Evolutionary conservation across 768 basidiomycete species (phyloP), one percentile per base, ranked within the genome.

Genomic region (Leccinum fibrillosum): DNA sequence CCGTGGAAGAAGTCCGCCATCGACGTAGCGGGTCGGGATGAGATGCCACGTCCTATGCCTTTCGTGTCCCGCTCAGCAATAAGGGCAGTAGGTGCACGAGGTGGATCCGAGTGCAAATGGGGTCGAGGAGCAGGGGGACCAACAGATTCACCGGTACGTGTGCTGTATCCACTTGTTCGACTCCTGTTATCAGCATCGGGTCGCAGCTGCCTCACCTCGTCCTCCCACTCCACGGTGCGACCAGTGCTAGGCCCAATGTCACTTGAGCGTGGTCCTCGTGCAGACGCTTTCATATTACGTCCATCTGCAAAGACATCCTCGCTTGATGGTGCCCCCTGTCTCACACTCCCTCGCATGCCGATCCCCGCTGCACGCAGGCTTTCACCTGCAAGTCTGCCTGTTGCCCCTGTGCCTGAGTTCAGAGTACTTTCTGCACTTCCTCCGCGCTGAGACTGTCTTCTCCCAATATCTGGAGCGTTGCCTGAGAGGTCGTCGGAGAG

Each of bases 391-490:
- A 92, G 70, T 57, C 88, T 72, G 11, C 82, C 79, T 15, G 73
- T 75, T 37, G 68, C 78, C 26, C 74, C 74, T 11, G 78, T 74
- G 8, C 67, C 74, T 50, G 72, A 77, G 56, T 73, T 74, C 26
- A 88, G 68, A 8, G 84, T 77, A 66, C 82, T 88, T 73, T 91
- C 90, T 3, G 84, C 86, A 67, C 87, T 90, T 5, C 89, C 89
- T 0, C 80, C 81, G 35, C 89, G 76, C 15, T 80, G 68, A 30
- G 77, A 77, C 66, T 89, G 89, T 45, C 80, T 73, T 26, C 82
- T 74, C 28, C 85, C 87, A 28, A 52, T 26, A 15, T 68, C 66
- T 0, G 56, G 68, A 5, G 59, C 54, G 21, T 68, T 67, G 0
- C 69, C 65, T 12, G 66, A 61, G 3, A 79, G 45, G 64, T 85